Evolutionary conservation across 768 basidiomycete species (phyloP).

Genomic region (Collybiopsis confluens): DNA sequence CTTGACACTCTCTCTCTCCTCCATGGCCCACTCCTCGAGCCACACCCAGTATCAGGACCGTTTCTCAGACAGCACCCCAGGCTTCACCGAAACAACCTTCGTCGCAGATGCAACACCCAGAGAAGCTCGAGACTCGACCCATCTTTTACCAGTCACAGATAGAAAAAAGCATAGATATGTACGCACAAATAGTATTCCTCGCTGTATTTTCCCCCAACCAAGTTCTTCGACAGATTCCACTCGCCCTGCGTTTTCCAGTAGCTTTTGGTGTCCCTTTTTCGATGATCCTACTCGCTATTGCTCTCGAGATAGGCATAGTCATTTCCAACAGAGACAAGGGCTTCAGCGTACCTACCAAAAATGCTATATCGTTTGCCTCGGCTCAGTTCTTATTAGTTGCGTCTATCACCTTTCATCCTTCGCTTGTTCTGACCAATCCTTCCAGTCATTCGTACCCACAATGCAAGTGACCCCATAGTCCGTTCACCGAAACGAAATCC

Average conservation of each 20-base stretch:
- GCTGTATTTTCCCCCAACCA: conserved; percentile 24
- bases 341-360: conserved; percentile 45
- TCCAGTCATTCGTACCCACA: conserved; percentile 58
- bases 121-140: conserved; percentile 32
- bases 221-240: conserved; percentile 16
- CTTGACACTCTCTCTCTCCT: no score
- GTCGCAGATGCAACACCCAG: no score
- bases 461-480: conserved; percentile 23
- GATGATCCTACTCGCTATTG: conserved; percentile 44
- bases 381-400: conserved; percentile 38
- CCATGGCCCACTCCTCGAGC: no score
- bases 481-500: neutral
- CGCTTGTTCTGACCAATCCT: neutral
- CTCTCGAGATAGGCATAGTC: conserved; percentile 39
- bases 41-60: no score
- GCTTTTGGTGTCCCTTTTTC: conserved; percentile 33
- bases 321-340: conserved; percentile 42
- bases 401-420: conserved; percentile 6
- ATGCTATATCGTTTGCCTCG: conserved; percentile 46
- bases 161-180: conserved; percentile 26
- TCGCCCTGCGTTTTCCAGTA: conserved; percentile 24
- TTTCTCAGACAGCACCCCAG: no score
- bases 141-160: conserved; percentile 44
- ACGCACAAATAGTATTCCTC: conserved; percentile 9
- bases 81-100: no score